Percentiles rank a stretch among this genome's conserved stretches.
phyloP scores from a whole-genome alignment of 225 moss, liverwort and hornwort species.

The Marchantia polymorpha region DNA sequence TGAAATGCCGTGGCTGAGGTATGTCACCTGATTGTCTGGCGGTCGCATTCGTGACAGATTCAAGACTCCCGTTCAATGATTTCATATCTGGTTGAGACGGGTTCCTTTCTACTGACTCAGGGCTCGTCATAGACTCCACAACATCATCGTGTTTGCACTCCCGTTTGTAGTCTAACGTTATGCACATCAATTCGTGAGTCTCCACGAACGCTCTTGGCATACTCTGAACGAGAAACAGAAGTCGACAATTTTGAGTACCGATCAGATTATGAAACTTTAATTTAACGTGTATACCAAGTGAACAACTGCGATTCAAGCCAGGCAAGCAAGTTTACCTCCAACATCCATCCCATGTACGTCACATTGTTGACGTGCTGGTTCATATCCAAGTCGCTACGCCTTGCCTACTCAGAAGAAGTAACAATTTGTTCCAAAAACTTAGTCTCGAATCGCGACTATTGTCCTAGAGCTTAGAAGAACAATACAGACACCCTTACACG shows the following conservation, averaged over 20 bases:
- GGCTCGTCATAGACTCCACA: conserved; percentile 45
- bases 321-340: conserved; percentile 36
- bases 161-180: conserved; percentile 51
- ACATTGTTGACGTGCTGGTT: conserved; percentile 60
- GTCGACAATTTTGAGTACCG: background rate
- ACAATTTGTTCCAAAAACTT: too few species aligned
- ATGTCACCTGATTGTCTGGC: conserved; percentile 9
- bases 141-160: conserved; percentile 48
- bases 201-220: conserved; percentile 40
- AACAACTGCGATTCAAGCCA: background rate
- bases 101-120: conserved; percentile 16
- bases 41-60: background rate
- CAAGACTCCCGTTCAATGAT: background rate
- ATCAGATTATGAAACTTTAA: conserved; percentile 7
- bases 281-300: background rate
- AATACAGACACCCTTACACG: too few species aligned
- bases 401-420: conserved; percentile 29
- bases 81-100: background rate
- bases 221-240: conserved; percentile 19
- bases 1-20: conserved; percentile 13
- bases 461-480: background rate
- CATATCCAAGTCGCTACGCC: conserved; percentile 56
- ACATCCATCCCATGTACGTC: conserved; percentile 55
- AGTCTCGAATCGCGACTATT: background rate
- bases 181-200: conserved; percentile 38